Percentiles rank a stretch among this genome's conserved stretches.
Evolutionary conservation across 495 filamentous ascomycete species (phyloP).

Genomic region (Xylaria venustula): DNA sequence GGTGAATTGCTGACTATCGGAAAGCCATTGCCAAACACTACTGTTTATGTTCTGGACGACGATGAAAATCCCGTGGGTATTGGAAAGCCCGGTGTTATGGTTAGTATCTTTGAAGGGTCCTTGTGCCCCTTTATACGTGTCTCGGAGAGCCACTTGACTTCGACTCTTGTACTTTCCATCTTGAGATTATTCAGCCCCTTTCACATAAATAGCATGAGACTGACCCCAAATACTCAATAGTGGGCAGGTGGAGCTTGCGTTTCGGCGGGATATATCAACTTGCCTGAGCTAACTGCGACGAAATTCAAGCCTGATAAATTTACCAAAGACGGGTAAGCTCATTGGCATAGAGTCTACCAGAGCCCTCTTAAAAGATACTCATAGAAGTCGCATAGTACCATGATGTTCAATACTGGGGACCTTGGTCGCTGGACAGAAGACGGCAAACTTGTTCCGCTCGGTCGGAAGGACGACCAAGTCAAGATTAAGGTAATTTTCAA

Average conservation of each 20-base stretch:
- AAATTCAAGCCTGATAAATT: conserved; percentile 37
- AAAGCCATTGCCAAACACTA: conserved; percentile 37
- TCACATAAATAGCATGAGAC: too few species aligned
- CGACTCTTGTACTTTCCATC: too few species aligned
- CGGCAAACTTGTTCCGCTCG: conserved; percentile 32
- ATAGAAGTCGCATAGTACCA: conserved; percentile 13
- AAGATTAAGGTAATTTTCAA: conserved; percentile 29
- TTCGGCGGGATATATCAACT: conserved; percentile 36
- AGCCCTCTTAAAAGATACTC: background rate
- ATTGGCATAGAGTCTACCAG: background rate
- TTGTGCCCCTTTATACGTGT: too few species aligned
- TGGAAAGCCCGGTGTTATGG: conserved; percentile 34
- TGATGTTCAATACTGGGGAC: conserved; percentile 39
- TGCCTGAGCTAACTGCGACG: conserved; percentile 32
- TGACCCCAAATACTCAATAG: too few species aligned
- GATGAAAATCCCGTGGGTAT: conserved; percentile 32
- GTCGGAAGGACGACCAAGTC: conserved; percentile 39
- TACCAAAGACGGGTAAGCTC: conserved; percentile 29
- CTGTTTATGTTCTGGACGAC: conserved; percentile 38
- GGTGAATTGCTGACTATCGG: conserved; percentile 35
- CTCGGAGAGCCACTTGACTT: too few species aligned
- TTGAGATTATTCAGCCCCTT: too few species aligned
- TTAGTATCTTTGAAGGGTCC: too few species aligned
- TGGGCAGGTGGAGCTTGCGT: conserved; percentile 39
- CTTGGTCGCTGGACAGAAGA: conserved; percentile 33